Base-by-base conservation (phyloP, 345 rosid genomes). In the Rhodamnia argentea region DNA sequence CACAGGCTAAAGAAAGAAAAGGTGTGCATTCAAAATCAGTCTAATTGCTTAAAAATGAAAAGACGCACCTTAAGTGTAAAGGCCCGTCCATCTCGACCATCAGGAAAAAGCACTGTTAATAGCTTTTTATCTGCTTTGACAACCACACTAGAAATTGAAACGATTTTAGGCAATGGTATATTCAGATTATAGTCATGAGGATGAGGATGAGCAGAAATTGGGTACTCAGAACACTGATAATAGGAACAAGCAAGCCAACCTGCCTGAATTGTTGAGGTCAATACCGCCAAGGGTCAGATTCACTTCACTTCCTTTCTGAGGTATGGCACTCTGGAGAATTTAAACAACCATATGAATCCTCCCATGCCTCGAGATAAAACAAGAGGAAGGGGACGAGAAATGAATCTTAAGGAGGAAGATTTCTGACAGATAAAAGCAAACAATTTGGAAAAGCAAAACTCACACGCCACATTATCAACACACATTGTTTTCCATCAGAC, bases 201-300 rank as follows among this genome's bases (percentile, higher is more conserved):
- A 82, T 82, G 40, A 52, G 42, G 40, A 82, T 27, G 58, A 52
- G 58, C 37, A 70, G 47, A 70, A 18, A 70, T 70, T 37, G 78
- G 78, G 78, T 40, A 70, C 24, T 40, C 13, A 32, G 78, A 37
- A 70, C 47, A 18, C 47, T 70, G 78, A 12, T 18, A 90, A 82
- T 85, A 82, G 27, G 82, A 86, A 90, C 90, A 87, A 89, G 91
- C 87, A 90, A 91, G 94, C 99, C 94, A 91, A 98, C 99, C 99
- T 98, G 98, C 99, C 99, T 96, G 99, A 95, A 93, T 93, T 98
- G 99, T 98, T 95, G 94, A 98, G 99, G 90, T 98, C 99, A 91
- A 98, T 94, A 82, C 97, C 96, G 84, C 97, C 97, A 74, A 94
- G 96, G 52, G 92, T 96, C 87, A 94, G 89, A 91, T 93, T 93